Base-by-base conservation (phyloP, 2,329 filamentous ascomycete species). In the Cryphonectria nitschkei region DNA sequence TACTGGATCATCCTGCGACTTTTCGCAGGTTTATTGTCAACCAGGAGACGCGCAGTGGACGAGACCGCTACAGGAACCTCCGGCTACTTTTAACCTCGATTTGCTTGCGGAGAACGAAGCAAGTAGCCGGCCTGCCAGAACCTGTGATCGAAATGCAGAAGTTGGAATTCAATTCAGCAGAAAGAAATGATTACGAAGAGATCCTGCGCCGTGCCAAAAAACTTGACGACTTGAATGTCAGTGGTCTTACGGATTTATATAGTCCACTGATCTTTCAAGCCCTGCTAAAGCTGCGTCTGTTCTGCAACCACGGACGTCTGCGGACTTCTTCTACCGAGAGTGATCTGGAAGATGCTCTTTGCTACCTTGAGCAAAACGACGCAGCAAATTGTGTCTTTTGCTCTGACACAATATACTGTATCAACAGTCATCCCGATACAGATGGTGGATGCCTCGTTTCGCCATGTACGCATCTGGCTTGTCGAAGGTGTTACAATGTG, bases 11-110 rank as follows among this genome's bases (percentile, higher is more conserved):
- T 8, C 19, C 70, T 0, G 29, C 69, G 8, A 68, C 39, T 7
- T 76, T 76, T 56, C 68, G 72, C 58, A 70, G 67, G 13, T 58
- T 60, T 9, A 46, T 67, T 46, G 14, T 26, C 14, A 26, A 58
- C 26, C 29, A 67, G 22, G 9, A 61, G 43, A 61, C 26, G 29
- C 14, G 39, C 65, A 26, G 54, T 26, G n/a, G 7, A 50, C 13
- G 52, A 34, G 14, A 43, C 34, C 39, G 54, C 8, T 67, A 60
- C 54, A 37, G 32, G 46, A 67, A 61, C 13, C 39, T 67, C 22
- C 34, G 65, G 19, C n/a, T 34, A 32, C 65, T 67, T 14, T 43
- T 67, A 5, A 43, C 34, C 9, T 41, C 43, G 39, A 32, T 67
- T 34, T 67, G 65, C 16, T 19, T 67, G 11, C 65, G 65, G n/a